phyloP scores from a whole-genome alignment of 2,329 filamentous ascomycete species.

The Fusarium sulawesiense region DNA sequence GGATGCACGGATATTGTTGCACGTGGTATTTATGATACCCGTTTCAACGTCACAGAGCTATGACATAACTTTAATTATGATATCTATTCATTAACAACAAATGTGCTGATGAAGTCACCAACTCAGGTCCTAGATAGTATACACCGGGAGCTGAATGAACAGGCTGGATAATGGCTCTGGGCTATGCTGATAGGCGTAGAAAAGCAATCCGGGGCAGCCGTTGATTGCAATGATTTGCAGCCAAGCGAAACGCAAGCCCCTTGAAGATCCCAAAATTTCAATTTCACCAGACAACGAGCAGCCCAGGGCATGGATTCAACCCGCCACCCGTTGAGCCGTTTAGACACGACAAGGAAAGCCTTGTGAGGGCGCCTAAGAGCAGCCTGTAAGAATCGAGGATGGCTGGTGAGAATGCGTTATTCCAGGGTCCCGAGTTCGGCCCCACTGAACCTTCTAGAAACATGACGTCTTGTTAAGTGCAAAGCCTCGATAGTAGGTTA shows the following conservation, averaged over 20 bases:
- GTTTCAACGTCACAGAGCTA: background rate
- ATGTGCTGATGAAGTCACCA: background rate
- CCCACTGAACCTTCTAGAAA: constrained; percentile 62
- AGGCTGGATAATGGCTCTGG: constrained; percentile 17
- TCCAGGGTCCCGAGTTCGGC: constrained; percentile 30
- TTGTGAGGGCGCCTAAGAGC: constrained; percentile 21
- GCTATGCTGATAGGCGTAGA: constrained; percentile 14
- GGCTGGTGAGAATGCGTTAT: constrained; percentile 19
- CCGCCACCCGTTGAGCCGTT: constrained; percentile 27
- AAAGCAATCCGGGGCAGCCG: constrained; percentile 29
- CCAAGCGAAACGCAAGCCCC: constrained; percentile 36
- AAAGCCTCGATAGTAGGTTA: constrained; percentile 50
- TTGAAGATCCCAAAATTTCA: constrained; percentile 14
- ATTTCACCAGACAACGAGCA: constrained; percentile 5
- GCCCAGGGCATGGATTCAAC: constrained; percentile 10
- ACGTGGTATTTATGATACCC: background rate
- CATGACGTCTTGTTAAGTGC: constrained; percentile 49
- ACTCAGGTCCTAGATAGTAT: background rate
- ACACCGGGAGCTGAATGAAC: background rate
- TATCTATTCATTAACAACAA: background rate
- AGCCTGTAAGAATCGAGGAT: constrained; percentile 23
- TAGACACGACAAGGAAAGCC: constrained; percentile 14
- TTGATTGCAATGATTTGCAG: constrained; percentile 38
- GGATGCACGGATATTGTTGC: background rate
- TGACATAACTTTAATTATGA: background rate